These are phyloP conservation scores for Lasiosphaeria miniovina DNA, from an alignment of 495 filamentous ascomycete genomes.

Conservation along the genomic window DNA sequence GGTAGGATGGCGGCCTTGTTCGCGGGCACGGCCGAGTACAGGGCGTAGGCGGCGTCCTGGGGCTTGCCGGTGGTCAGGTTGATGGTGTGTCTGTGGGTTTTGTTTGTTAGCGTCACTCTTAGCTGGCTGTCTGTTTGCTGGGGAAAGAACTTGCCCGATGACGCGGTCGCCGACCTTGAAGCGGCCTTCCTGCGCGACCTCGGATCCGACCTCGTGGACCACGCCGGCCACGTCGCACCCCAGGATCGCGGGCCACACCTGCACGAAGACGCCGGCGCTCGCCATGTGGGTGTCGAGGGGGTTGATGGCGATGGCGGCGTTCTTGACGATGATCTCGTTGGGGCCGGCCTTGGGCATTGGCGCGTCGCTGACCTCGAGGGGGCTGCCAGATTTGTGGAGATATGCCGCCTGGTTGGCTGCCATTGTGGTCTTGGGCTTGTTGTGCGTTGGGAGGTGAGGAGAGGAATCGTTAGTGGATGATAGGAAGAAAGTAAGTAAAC, in stretches of 20 bases:
- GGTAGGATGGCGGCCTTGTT: constrained; percentile 33
- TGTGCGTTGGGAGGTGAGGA: background rate
- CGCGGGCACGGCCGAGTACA: constrained; percentile 9
- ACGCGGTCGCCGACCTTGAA: constrained; percentile 47
- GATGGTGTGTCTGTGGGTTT: constrained; percentile 37
- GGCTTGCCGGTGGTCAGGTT: constrained; percentile 32
- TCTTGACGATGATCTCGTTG: constrained; percentile 25
- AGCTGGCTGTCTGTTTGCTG: background rate
- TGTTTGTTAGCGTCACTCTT: background rate
- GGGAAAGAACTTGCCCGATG: constrained; percentile 15
- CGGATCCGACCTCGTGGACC: constrained; percentile 45
- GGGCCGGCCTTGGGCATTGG: constrained; percentile 15
- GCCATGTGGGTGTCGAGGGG: constrained; percentile 45
- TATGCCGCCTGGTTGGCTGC: constrained; percentile 18
- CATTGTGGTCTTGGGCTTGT: background rate
- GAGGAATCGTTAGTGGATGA: background rate
- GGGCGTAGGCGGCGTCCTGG: constrained; percentile 20
- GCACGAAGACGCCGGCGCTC: constrained; percentile 14
- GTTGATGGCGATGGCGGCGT: constrained; percentile 36
- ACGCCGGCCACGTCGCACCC: constrained; percentile 54
- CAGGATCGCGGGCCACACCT: constrained; percentile 43
- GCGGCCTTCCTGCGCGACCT: constrained; percentile 18
- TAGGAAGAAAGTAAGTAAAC: background rate
- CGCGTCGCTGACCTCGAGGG: constrained; percentile 16
- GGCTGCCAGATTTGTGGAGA: constrained; percentile 12